Conservation (phyloP, 1,139 yeast genomes). For the Geotrichum restrictum region DNA sequence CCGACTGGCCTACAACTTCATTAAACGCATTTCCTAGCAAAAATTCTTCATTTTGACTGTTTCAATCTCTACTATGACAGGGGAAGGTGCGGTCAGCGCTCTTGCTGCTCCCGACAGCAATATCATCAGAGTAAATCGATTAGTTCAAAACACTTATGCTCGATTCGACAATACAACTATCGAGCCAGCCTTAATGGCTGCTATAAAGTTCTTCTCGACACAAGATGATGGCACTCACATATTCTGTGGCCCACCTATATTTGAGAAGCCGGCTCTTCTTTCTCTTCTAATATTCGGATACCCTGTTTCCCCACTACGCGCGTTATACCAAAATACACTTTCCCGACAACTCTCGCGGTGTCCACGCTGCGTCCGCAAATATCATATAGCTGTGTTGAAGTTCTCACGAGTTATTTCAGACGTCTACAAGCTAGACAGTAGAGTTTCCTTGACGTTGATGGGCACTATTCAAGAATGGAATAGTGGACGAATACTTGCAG, state of each 20-base stretch:
- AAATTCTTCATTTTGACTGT: no score
- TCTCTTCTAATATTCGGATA: slow-evolving; percentile 16
- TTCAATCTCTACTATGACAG: not conserved
- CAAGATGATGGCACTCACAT: slow-evolving; percentile 9
- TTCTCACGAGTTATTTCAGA: slow-evolving; percentile 13
- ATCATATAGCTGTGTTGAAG: slow-evolving; percentile 13
- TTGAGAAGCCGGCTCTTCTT: slow-evolving; percentile 11
- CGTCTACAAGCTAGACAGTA: slow-evolving; percentile 4
- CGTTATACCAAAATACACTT: slow-evolving; percentile 5
- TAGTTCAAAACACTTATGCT: not conserved
- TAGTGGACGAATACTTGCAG: no score
- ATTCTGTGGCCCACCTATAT: slow-evolving; percentile 8
- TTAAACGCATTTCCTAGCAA: no score
- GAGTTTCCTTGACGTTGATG: no score
- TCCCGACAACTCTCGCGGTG: slow-evolving; percentile 9
- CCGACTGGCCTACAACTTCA: no score
- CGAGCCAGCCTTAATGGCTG: slow-evolving; percentile 9
- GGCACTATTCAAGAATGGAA: no score
- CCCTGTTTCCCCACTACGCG: slow-evolving; percentile 8
- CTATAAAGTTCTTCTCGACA: slow-evolving; percentile 1
- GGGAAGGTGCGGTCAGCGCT: not conserved
- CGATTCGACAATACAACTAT: slow-evolving; percentile 3
- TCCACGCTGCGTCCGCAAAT: slow-evolving; percentile 14
- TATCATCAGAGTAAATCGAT: not conserved
- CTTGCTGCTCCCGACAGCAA: not conserved